Evolutionary conservation across 2,329 filamentous ascomycete genomes (phyloP).

Genomic region (Pseudopyricularia cyperi): DNA sequence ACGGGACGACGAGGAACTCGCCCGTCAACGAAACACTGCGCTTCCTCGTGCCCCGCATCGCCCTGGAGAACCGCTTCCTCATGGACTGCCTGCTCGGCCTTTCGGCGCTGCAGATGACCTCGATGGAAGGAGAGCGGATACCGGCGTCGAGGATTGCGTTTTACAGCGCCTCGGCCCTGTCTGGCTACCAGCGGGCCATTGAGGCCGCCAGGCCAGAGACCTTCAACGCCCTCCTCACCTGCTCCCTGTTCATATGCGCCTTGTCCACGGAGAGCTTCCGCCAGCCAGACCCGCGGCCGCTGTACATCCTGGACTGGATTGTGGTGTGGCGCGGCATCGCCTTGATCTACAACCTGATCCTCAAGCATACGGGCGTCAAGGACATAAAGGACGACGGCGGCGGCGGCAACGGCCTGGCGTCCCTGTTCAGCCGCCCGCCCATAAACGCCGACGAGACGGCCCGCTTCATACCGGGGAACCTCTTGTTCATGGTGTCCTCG

Average conservation of each 20-base stretch:
- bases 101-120: constrained; percentile 34
- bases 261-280: constrained; percentile 37
- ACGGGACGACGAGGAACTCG: constrained; percentile 1
- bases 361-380: constrained; percentile 22
- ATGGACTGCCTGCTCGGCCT: constrained; percentile 41
- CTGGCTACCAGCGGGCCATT: constrained; percentile 38
- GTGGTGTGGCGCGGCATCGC: constrained; percentile 40
- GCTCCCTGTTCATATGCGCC: constrained; percentile 37
- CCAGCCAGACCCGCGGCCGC: constrained; percentile 26
- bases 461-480: constrained; percentile 28
- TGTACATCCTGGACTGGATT: constrained; percentile 44
- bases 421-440: constrained; percentile 34
- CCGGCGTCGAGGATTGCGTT: constrained; percentile 22
- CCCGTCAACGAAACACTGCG: constrained; percentile 29
- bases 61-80: constrained; percentile 38
- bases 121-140: constrained; percentile 18
- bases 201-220: constrained; percentile 28
- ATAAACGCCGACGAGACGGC: constrained; percentile 30
- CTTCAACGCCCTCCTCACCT: constrained; percentile 35
- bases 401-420: constrained; percentile 14
- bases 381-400: neutral
- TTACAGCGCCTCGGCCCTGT: constrained; percentile 36
- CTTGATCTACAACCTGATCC: constrained; percentile 29
- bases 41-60: constrained; percentile 32
- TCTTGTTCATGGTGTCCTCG: constrained; percentile 35